Evolutionary conservation across 169 alveolate genomes (phyloP).

Genomic region (Cryptosporidium viatorum): DNA sequence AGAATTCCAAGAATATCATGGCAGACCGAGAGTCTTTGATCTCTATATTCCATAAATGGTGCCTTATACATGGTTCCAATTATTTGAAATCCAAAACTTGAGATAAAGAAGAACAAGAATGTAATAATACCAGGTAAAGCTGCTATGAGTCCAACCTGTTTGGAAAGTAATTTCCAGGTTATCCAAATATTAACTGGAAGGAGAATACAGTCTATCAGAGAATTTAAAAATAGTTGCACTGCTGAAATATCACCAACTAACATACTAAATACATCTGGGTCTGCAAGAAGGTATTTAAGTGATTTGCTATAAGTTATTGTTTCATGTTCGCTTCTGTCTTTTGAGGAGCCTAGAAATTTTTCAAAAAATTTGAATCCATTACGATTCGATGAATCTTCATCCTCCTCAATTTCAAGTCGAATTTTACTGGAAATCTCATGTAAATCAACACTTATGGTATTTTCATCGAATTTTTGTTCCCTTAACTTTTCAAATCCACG

Average conservation of each 20-base stretch:
- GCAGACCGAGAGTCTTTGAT: constrained; percentile 49
- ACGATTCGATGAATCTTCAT: neutral
- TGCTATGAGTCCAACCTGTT: constrained; percentile 62
- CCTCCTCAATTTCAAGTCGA: constrained; percentile 20
- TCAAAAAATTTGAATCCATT: neutral
- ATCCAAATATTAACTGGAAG: constrained; percentile 48
- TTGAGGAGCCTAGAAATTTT: neutral
- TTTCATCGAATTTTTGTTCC: neutral
- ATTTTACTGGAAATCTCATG: constrained; percentile 9
- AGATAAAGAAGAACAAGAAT: constrained; percentile 18
- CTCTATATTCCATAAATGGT: constrained; percentile 62
- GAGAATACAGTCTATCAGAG: constrained; percentile 25
- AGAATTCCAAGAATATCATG: constrained; percentile 63
- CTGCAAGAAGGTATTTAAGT: constrained; percentile 13
- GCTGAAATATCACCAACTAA: constrained; percentile 63
- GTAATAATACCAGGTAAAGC: constrained; percentile 61
- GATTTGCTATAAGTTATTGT: constrained; percentile 21
- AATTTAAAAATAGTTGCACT: constrained; percentile 40
- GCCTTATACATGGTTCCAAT: constrained; percentile 61
- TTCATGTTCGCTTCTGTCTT: neutral
- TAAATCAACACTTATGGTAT: neutral
- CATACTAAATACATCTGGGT: constrained; percentile 64
- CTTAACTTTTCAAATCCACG: neutral
- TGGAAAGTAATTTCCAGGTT: constrained; percentile 47
- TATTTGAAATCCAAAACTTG: constrained; percentile 60